Percentiles rank a stretch among this genome's conserved stretches.
phyloP scores from a whole-genome alignment of 2,329 filamentous ascomycete species.

The Beauveria australis region DNA sequence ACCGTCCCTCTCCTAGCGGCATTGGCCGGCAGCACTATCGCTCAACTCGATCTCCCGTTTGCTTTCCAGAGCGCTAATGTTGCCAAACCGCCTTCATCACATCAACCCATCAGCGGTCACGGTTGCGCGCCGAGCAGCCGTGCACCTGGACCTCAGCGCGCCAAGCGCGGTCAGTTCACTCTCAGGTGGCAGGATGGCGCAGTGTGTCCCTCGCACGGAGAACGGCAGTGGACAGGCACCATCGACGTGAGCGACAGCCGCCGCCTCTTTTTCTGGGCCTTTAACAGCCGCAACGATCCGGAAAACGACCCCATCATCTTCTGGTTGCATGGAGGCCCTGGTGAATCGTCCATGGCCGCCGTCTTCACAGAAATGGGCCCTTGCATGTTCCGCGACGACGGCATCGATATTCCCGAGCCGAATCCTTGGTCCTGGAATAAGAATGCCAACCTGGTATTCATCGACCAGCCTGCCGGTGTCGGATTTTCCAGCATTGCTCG shows the following conservation, averaged over 20 bases:
- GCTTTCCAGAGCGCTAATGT: background rate
- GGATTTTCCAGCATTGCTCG: slow-evolving; percentile 40
- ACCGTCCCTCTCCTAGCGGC: background rate
- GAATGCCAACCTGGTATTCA: slow-evolving; percentile 30
- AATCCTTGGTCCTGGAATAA: slow-evolving; percentile 17
- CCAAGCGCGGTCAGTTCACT: slow-evolving; percentile 12
- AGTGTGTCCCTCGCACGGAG: slow-evolving; percentile 13
- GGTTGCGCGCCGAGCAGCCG: background rate
- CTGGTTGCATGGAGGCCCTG: slow-evolving; percentile 32
- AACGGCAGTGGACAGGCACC: slow-evolving; percentile 17
- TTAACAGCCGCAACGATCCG: slow-evolving; percentile 19
- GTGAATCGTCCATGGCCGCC: slow-evolving; percentile 13
- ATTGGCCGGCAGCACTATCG: background rate
- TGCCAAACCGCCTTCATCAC: background rate
- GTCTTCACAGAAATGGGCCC: slow-evolving; percentile 14
- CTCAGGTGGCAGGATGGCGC: slow-evolving; percentile 11
- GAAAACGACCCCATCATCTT: slow-evolving; percentile 32
- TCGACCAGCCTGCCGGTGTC: slow-evolving; percentile 48
- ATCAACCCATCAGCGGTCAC: background rate
- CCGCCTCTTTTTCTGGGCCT: slow-evolving; percentile 20
- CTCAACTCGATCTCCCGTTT: background rate
- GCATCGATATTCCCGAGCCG: background rate
- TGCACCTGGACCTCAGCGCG: background rate
- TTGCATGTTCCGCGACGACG: slow-evolving; percentile 11
- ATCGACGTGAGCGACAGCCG: slow-evolving; percentile 14